Evolutionary conservation across 495 filamentous ascomycete species (phyloP).

Genomic region (Cladorrhinum samala): DNA sequence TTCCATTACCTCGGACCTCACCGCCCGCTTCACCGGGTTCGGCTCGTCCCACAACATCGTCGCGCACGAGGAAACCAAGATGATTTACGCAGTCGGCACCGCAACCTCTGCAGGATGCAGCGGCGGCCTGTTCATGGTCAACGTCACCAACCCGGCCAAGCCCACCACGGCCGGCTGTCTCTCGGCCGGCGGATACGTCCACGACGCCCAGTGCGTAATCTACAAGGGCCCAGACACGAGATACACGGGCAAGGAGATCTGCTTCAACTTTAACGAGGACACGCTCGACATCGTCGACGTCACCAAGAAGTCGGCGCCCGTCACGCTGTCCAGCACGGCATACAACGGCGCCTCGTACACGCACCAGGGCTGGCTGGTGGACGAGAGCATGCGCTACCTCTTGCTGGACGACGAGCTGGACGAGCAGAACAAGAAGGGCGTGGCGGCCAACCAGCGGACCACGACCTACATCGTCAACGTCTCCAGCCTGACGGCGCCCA

Average conservation of each 20-base stretch:
- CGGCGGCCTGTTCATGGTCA: slow-evolving; percentile 51
- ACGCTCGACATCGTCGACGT: slow-evolving; percentile 45
- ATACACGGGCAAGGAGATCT: slow-evolving; percentile 50
- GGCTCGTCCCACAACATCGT: slow-evolving; percentile 33
- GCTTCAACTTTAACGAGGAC: slow-evolving; percentile 54
- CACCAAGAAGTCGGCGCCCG: slow-evolving; percentile 45
- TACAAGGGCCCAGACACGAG: slow-evolving; percentile 51
- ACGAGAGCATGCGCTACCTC: slow-evolving; percentile 49
- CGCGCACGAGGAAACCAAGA: slow-evolving; percentile 41
- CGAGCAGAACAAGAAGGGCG: slow-evolving; percentile 43
- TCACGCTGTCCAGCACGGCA: slow-evolving; percentile 47
- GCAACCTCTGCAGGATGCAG: slow-evolving; percentile 40
- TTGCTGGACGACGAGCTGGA: slow-evolving; percentile 58
- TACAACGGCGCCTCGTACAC: slow-evolving; percentile 56
- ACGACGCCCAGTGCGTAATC: slow-evolving; percentile 56
- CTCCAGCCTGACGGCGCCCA: slow-evolving; percentile 41
- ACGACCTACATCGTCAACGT: slow-evolving; percentile 55
- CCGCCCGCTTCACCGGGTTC: slow-evolving; percentile 17
- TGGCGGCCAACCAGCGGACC: slow-evolving; percentile 39
- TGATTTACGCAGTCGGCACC: slow-evolving; percentile 42
- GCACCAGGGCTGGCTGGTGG: slow-evolving; percentile 56
- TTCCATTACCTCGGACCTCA: slow-evolving; percentile 14
- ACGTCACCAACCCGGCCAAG: slow-evolving; percentile 43
- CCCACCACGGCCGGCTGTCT: slow-evolving; percentile 48
- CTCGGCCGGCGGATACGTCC: slow-evolving; percentile 52